A percentile compares a stretch with the other conserved stretches of the same genome.
Evolutionary conservation across 2,329 filamentous ascomycete species (phyloP).

Genomic region (Aspergillus sp.): DNA sequence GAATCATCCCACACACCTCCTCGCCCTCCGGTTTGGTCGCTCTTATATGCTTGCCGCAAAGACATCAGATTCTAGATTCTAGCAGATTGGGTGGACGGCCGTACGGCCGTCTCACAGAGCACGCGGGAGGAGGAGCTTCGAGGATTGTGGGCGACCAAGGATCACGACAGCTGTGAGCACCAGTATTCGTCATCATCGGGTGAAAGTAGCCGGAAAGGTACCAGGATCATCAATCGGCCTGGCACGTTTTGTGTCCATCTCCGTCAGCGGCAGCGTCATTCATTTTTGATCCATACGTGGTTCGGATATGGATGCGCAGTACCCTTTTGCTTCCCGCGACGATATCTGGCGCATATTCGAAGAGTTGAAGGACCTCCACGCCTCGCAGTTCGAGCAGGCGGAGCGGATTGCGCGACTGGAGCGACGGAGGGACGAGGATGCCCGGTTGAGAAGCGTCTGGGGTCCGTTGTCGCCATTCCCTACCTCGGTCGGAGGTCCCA

Average conservation of each 20-base stretch:
- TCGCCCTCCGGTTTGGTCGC: background rate
- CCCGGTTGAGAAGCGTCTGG: constrained; percentile 80
- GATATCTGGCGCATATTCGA: constrained; percentile 65
- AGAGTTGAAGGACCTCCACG: constrained; percentile 61
- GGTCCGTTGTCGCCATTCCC: constrained; percentile 81
- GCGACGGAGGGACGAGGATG: constrained; percentile 62
- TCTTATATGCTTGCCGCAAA: constrained; percentile 13
- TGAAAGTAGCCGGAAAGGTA: background rate
- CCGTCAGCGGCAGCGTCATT: background rate
- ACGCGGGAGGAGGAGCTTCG: constrained; percentile 29
- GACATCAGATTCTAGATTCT: constrained; percentile 13
- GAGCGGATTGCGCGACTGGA: constrained; percentile 63
- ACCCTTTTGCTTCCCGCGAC: constrained; percentile 62
- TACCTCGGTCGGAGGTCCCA: constrained; percentile 75
- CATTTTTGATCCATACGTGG: background rate
- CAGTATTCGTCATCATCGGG: too few species aligned
- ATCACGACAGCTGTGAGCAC: background rate
- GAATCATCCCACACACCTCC: background rate
- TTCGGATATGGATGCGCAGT: constrained; percentile 61
- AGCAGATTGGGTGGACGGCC: constrained; percentile 34
- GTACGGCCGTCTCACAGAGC: constrained; percentile 34
- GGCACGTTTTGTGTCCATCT: background rate
- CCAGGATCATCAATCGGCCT: background rate
- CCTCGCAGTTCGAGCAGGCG: constrained; percentile 59
- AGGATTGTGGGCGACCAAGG: constrained; percentile 14